A percentile compares a stretch with the other conserved stretches of the same genome.
Evolutionary conservation across 768 basidiomycete genomes (phyloP).

Genomic region (Lepiota subincarnata): DNA sequence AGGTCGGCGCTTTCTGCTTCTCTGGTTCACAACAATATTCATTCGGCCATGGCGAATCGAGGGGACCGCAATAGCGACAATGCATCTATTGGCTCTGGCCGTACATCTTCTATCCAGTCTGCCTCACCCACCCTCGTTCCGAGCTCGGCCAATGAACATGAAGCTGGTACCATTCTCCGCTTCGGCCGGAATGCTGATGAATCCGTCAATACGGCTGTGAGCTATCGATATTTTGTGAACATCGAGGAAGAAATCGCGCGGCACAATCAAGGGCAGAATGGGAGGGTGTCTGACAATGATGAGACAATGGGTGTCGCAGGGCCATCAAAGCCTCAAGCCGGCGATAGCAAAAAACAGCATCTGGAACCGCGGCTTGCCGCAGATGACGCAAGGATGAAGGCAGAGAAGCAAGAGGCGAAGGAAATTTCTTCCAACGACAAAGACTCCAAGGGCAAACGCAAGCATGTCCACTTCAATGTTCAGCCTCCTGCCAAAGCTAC

Average conservation of each 20-base stretch:
- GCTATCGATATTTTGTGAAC: constrained; percentile 40
- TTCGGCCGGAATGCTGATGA: constrained; percentile 37
- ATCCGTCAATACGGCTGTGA: constrained; percentile 39
- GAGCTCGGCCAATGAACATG: constrained; percentile 18
- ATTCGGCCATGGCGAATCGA: constrained; percentile 40
- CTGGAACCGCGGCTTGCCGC: constrained; percentile 16
- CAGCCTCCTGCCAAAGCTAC: constrained; percentile 46
- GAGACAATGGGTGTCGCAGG: constrained; percentile 18
- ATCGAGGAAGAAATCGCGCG: constrained; percentile 41
- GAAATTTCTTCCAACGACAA: constrained; percentile 12
- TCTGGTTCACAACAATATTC: constrained; percentile 54
- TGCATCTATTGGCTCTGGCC: constrained; percentile 19
- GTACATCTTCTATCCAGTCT: constrained; percentile 27
- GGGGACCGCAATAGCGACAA: constrained; percentile 17
- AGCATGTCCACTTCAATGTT: constrained; percentile 66
- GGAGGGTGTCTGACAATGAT: constrained; percentile 10
- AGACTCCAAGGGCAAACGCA: constrained; percentile 52
- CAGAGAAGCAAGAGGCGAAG: constrained; percentile 4
- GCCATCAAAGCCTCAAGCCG: constrained; percentile 15
- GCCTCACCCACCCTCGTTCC: constrained; percentile 32
- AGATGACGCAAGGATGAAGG: constrained; percentile 16
- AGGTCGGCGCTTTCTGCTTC: constrained; percentile 71
- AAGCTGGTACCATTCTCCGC: constrained; percentile 35
- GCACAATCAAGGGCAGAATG: constrained; percentile 18
- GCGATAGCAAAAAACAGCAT: constrained; percentile 15